Base-by-base conservation (phyloP, 164 flowering plant species). In the Taxillus chinensis region DNA sequence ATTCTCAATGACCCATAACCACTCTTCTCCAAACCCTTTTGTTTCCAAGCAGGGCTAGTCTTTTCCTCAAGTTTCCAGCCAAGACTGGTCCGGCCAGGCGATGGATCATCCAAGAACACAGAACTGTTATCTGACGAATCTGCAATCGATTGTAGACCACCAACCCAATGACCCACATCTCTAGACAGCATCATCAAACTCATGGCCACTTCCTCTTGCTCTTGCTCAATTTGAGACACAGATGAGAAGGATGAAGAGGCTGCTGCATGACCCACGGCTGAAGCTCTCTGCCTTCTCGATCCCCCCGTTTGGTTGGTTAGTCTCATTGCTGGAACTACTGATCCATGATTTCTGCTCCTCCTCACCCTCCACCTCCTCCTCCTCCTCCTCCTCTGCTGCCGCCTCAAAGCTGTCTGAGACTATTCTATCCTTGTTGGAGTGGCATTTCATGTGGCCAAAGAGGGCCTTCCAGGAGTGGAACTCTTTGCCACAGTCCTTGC, bases 121-220 rank as follows among this genome's bases (percentile, higher is more conserved):
- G 75, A 75, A 45, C 65, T 68, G 45, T 78, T 74, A 56, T 74
- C 78, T 58, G 79, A 79, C 11, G 74, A 68, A 5, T 74, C 76
- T 7, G 64, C 66, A 43, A 52, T 62, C 50, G 75, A 74, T 68
- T 73, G 65, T 9, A 61, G 41, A 45, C 56, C 67, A 64, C 64
- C 27, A 27, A 27, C 70, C 78, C 78, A 64, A 10, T 64, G 16
- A 45, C 74, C 65, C 16, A 61, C 70, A 66, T 82, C 83, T 52
- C 71, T 77, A 1, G 84, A 80, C 40, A 85, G 83, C 80, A 85
- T 63, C 63, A 85, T 83, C 79, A 85, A 78, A 63, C 84, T 68
- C 75, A 78, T 56, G 41, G 90, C 90, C 59, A 81, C 79, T 65
- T 82, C 85, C 70, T 83, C 83, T 67, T 77, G 79, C 14, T 84